Conservation (phyloP, 1,284 basidiomycete genomes). For the Termitomyces sp. region DNA sequence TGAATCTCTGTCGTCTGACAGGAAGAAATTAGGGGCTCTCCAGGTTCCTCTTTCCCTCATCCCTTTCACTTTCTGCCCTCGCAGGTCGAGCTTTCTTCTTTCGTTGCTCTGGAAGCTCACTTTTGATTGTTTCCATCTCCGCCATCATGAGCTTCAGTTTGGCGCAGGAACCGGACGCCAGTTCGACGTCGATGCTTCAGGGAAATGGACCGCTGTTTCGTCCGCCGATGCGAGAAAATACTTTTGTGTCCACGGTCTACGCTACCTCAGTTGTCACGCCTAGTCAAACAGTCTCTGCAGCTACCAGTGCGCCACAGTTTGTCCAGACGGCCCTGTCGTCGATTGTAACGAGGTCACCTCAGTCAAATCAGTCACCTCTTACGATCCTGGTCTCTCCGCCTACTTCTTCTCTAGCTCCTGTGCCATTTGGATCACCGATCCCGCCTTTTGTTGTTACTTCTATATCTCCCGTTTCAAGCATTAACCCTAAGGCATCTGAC, state of each 20-base stretch:
- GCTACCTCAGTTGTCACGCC: background rate
- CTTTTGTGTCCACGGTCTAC: background rate
- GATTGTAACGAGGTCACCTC: background rate
- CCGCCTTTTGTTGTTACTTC: background rate
- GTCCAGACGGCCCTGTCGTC: constrained; percentile 5
- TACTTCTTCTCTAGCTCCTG: background rate
- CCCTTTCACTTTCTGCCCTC: constrained; percentile 10
- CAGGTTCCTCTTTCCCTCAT: background rate
- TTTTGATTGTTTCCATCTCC: background rate
- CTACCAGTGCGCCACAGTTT: constrained; percentile 9
- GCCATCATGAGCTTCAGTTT: constrained; percentile 10
- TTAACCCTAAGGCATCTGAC: no score
- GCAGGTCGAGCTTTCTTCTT: constrained; percentile 18
- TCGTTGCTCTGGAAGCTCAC: constrained; percentile 13
- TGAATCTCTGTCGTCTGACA: background rate
- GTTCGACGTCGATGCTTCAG: constrained; percentile 2
- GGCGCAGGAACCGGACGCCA: background rate
- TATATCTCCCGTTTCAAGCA: background rate
- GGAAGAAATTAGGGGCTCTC: background rate
- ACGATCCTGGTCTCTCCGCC: background rate
- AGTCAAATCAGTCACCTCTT: constrained; percentile 14
- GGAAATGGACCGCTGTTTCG: background rate
- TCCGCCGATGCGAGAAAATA: background rate
- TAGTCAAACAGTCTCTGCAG: background rate
- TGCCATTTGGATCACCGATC: background rate